Evolutionary conservation across 257 asterid species (phyloP).

Genomic region (Cinchona pubescens): DNA sequence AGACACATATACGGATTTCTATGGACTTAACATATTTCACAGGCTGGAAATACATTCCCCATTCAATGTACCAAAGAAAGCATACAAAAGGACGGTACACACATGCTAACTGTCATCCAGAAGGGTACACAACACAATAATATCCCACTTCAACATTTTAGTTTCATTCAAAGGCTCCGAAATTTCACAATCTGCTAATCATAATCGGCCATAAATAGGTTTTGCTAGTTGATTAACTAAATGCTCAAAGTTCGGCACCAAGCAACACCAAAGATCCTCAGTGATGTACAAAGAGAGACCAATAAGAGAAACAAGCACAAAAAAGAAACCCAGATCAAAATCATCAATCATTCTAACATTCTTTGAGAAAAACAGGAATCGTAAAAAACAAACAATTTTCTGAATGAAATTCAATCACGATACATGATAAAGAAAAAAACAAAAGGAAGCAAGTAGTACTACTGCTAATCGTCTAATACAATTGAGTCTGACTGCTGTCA

Average conservation of each 20-base stretch:
- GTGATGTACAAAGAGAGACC: background rate
- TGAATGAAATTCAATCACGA: background rate
- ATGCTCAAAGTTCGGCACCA: background rate
- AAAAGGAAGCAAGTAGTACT: too few species aligned
- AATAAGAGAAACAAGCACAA: background rate
- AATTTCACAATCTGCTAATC: too few species aligned
- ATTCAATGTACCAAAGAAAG: background rate
- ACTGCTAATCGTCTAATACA: background rate
- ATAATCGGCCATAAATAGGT: too few species aligned
- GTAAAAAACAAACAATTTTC: background rate
- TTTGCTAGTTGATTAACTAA: background rate
- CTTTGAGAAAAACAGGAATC: background rate
- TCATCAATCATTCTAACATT: background rate
- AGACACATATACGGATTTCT: background rate
- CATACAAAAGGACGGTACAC: background rate
- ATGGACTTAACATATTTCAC: constrained; percentile 2
- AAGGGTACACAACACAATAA: background rate
- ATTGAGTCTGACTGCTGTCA: background rate
- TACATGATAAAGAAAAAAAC: background rate
- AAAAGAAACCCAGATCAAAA: background rate
- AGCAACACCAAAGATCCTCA: background rate
- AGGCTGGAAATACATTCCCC: background rate
- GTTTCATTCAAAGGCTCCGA: too few species aligned
- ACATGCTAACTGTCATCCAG: background rate
- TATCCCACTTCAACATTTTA: background rate